These are phyloP conservation scores for Rhinocladiella mackenziei DNA, from an alignment of 2,329 filamentous ascomycete species.

Conservation along the genomic window DNA sequence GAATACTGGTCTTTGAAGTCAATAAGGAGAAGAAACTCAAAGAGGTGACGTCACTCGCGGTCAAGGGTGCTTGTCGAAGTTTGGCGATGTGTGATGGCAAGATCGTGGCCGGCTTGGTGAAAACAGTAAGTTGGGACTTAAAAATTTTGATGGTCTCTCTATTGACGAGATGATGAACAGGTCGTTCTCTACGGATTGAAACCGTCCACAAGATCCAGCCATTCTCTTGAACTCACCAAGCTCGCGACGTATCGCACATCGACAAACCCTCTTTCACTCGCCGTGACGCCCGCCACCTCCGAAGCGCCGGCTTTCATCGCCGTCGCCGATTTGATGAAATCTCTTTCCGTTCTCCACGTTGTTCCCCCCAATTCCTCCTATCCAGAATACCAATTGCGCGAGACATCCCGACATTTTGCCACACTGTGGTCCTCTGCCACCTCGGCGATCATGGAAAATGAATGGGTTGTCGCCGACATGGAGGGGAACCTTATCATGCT, in stretches of 20 bases:
- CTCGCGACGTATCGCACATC: slow-evolving; percentile 73
- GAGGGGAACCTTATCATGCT: slow-evolving; percentile 84
- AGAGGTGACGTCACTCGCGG: slow-evolving; percentile 61
- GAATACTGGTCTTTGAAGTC: slow-evolving; percentile 81
- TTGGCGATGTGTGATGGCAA: slow-evolving; percentile 69
- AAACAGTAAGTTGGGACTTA: slow-evolving; percentile 59
- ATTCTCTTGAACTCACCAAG: slow-evolving; percentile 57
- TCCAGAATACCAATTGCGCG: slow-evolving; percentile 49
- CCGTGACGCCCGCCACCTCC: slow-evolving; percentile 54
- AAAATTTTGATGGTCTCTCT: slow-evolving; percentile 1
- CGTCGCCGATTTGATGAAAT: slow-evolving; percentile 92
- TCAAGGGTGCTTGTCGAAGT: slow-evolving; percentile 77
- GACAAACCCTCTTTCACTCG: slow-evolving; percentile 77
- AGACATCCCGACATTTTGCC: slow-evolving; percentile 76
- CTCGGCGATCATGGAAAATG: slow-evolving; percentile 65
- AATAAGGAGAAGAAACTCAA: slow-evolving; percentile 66
- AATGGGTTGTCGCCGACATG: slow-evolving; percentile 78
- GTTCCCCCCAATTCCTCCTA: slow-evolving; percentile 31
- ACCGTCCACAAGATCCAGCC: slow-evolving; percentile 29
- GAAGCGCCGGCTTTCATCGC: slow-evolving; percentile 61
- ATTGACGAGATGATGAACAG: slow-evolving; percentile 33
- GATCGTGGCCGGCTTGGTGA: slow-evolving; percentile 82
- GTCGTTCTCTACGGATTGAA: slow-evolving; percentile 57
- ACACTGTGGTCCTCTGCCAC: slow-evolving; percentile 79
- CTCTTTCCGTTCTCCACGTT: slow-evolving; percentile 73